Evolutionary conservation across 495 filamentous ascomycete genomes (phyloP).

Genomic region (Xylaria telfairii): DNA sequence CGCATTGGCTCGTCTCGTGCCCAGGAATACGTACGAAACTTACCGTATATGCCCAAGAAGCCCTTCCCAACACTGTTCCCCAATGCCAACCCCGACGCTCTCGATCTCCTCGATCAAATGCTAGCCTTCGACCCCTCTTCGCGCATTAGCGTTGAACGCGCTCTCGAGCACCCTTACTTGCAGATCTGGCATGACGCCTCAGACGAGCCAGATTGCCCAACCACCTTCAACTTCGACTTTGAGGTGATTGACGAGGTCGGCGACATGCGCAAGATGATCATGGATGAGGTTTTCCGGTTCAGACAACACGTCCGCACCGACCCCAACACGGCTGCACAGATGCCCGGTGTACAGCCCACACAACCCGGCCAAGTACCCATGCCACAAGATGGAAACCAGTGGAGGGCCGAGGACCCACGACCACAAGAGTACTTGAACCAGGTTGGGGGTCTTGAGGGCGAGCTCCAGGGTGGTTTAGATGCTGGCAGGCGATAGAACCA

Average conservation of each 20-base stretch:
- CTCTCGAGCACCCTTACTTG: conserved; percentile 94
- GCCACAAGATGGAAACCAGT: conserved; percentile 70
- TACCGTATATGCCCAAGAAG: conserved; percentile 94
- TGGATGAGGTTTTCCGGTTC: conserved; percentile 89
- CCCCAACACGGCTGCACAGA: conserved; percentile 48
- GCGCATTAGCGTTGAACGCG: conserved; percentile 90
- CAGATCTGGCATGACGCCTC: conserved; percentile 98
- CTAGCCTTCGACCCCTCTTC: conserved; percentile 93
- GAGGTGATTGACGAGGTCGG: conserved; percentile 90
- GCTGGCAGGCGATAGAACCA: conserved; percentile 47
- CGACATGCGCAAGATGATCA: conserved; percentile 97
- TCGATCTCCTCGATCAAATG: conserved; percentile 95
- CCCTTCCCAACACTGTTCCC: conserved; percentile 88
- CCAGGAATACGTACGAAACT: conserved; percentile 97
- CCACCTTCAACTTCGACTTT: conserved; percentile 97
- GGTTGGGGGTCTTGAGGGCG: conserved; percentile 77
- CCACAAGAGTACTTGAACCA: conserved; percentile 75
- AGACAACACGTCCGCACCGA: conserved; percentile 73
- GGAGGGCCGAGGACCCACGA: conserved; percentile 83
- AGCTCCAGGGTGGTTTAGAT: conserved; percentile 83
- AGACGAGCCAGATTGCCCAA: conserved; percentile 91
- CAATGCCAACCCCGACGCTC: conserved; percentile 92
- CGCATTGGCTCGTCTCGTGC: conserved; percentile 95
- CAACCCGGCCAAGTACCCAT: conserved; percentile 66
- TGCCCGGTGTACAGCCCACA: conserved; percentile 34